A percentile compares a stretch with the other conserved stretches of the same genome.
Conservation (phyloP, 2,329 filamentous ascomycete genomes). For the Balansia obtecta region DNA sequence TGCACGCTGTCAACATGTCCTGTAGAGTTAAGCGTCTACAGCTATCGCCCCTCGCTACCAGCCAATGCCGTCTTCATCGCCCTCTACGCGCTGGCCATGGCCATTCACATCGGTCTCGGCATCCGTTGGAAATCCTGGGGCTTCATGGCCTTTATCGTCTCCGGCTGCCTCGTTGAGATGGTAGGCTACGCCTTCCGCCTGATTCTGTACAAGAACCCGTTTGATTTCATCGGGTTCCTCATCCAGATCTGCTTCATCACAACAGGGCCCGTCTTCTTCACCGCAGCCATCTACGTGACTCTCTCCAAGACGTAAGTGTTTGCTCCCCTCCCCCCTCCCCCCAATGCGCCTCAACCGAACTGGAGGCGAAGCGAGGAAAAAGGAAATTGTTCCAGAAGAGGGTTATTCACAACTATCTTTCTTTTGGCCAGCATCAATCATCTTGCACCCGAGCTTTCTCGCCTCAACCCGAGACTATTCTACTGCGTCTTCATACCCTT, state of each 20-base stretch:
- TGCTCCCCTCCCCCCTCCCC: no score
- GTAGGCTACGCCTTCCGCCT: constrained; percentile 50
- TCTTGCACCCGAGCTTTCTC: constrained; percentile 25
- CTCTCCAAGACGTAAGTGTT: constrained; percentile 27
- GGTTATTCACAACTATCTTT: not conserved
- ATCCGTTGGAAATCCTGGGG: constrained; percentile 28
- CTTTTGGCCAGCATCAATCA: constrained; percentile 21
- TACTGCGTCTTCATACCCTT: constrained; percentile 38
- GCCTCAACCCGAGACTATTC: constrained; percentile 26
- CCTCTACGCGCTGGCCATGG: constrained; percentile 34
- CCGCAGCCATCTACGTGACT: constrained; percentile 53
- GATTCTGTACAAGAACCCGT: constrained; percentile 43
- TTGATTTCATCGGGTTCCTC: constrained; percentile 44
- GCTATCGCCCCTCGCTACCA: constrained; percentile 32
- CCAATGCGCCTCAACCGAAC: not conserved
- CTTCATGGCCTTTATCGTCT: constrained; percentile 35
- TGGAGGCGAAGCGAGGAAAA: not conserved
- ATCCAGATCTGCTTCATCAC: constrained; percentile 45
- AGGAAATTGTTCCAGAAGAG: no score
- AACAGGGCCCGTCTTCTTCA: constrained; percentile 27
- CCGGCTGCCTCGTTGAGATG: constrained; percentile 45
- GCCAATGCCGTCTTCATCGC: constrained; percentile 30
- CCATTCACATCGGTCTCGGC: constrained; percentile 27
- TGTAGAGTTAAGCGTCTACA: constrained; percentile 31
- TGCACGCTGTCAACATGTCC: constrained; percentile 37